Conservation (phyloP, 2,329 filamentous ascomycete genomes). For the Metarhizium rileyi region DNA sequence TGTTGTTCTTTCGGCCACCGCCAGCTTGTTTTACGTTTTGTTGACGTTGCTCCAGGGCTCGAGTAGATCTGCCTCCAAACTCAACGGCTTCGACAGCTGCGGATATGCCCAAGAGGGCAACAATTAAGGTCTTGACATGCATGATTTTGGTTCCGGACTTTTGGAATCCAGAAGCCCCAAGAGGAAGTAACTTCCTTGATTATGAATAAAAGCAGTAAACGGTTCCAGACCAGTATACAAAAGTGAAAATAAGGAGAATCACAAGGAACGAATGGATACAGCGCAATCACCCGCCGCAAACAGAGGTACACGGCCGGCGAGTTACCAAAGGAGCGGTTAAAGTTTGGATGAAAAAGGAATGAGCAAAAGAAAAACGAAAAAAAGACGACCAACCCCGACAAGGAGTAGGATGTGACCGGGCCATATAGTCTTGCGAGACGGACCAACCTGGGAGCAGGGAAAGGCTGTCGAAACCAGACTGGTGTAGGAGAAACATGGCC, state of each 20-base stretch:
- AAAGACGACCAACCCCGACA: slow-evolving; percentile 35
- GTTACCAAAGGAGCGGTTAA: slow-evolving; percentile 5
- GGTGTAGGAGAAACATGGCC: not conserved
- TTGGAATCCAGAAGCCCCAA: not conserved
- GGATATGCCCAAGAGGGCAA: slow-evolving; percentile 35
- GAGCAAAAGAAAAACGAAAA: slow-evolving; percentile 29
- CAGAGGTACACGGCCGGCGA: slow-evolving; percentile 19
- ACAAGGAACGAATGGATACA: slow-evolving; percentile 24
- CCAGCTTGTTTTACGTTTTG: slow-evolving; percentile 7
- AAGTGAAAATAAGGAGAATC: not conserved
- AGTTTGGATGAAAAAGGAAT: slow-evolving; percentile 32
- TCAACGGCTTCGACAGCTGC: slow-evolving; percentile 31
- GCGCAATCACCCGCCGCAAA: slow-evolving; percentile 7
- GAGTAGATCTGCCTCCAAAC: slow-evolving; percentile 25
- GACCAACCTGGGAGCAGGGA: too few relatives aligned
- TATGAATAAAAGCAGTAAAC: slow-evolving; percentile 15
- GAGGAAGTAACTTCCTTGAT: not conserved
- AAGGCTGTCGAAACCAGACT: slow-evolving; percentile 11
- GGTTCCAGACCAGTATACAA: slow-evolving; percentile 13
- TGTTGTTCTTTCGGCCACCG: slow-evolving; percentile 7
- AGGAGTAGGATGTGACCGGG: slow-evolving; percentile 23
- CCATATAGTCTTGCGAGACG: slow-evolving; percentile 21
- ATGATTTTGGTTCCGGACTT: slow-evolving; percentile 21
- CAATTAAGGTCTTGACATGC: slow-evolving; percentile 40
- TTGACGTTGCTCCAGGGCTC: slow-evolving; percentile 32